Evolutionary conservation across 2,329 filamentous ascomycete species (phyloP), one percentile per base, ranked within the genome.

Genomic region (Fusarium fracticaudum): DNA sequence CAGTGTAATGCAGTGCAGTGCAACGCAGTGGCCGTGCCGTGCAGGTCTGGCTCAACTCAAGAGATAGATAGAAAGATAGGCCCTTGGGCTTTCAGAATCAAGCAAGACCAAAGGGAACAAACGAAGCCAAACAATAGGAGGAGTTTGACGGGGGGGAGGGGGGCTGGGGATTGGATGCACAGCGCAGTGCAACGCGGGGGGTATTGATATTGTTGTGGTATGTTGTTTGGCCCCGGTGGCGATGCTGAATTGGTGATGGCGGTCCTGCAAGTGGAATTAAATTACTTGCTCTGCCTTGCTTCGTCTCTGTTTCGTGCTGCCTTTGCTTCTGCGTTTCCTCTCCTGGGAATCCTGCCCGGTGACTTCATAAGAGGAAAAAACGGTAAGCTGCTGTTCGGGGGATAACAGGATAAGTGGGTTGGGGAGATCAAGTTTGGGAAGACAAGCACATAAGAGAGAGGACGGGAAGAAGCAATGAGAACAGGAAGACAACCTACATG

Each of bases 111-210:
- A 67, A 58, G 67, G 51, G 71, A 72, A 67, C 74, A 67, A 77
- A 72, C 74, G 71, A 76, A 73, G 74, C 67, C 72, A 73, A 69
- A 76, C 74, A 72, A 74, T 64, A 54, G 66, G 66, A 67, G 65
- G 68, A 71, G 57, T 31, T 68, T 57, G 62, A 74, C 44, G 64
- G 68, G 68, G 74, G 50, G 45, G 26, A 33, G 29, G n/a, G 47
- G 66, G 33, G 45, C 70, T 63, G 62, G 67, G 63, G 68, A 68
- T 50, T 59, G 57, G 57, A 51, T 51, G 59, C 68, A 71, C 43
- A 51, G 24, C 57, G 57, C 53, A 67, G 40, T 41, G 33, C 72
- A 75, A 57, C 67, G 72, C 72, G 72, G 72, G 71, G 51, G 71
- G 71, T 67, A 58, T 48, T 58, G 55, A 51, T 59, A 37, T 51